A percentile compares a stretch with the other conserved stretches of the same genome.
These are phyloP conservation scores for Zea luxurians DNA, from an alignment of 176 grass and related monocot species.

Conservation along the genomic window DNA sequence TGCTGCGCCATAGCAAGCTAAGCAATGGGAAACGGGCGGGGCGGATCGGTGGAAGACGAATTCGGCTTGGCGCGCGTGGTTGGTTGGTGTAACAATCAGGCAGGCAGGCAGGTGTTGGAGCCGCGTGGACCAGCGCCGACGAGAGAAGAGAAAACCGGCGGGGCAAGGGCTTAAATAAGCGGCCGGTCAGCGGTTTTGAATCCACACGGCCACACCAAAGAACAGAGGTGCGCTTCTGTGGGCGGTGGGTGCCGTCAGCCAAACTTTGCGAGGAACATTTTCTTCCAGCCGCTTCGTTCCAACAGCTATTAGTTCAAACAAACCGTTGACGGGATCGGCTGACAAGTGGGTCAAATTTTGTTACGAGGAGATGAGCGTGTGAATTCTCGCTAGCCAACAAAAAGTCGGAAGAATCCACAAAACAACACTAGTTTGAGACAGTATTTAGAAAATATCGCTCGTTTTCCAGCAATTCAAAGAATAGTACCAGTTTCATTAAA, in stretches of 20 bases:
- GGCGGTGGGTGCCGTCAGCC: background rate
- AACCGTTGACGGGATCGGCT: background rate
- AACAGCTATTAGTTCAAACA: background rate
- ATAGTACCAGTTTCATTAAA: no score
- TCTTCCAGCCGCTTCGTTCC: background rate
- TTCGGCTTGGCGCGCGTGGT: slow-evolving; percentile 6
- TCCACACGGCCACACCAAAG: background rate
- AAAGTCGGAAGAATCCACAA: no score
- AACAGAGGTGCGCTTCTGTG: background rate
- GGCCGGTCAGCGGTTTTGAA: background rate
- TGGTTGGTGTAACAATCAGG: slow-evolving; percentile 15
- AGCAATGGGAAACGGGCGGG: background rate
- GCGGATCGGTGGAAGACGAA: background rate
- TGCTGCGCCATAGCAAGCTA: slow-evolving; percentile 29
- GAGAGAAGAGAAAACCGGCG: background rate
- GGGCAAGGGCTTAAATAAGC: background rate
- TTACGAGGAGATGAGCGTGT: no score
- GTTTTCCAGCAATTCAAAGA: no score
- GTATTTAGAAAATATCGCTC: no score
- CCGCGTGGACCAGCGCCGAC: background rate
- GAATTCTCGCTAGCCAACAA: no score
- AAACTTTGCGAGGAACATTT: background rate
- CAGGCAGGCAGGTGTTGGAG: background rate
- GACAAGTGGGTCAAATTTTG: background rate
- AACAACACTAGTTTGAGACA: no score